Base-by-base conservation (phyloP, 2,329 filamentous ascomycete genomes). In the Ophiognomonia clavigignenti-juglandacearum region DNA sequence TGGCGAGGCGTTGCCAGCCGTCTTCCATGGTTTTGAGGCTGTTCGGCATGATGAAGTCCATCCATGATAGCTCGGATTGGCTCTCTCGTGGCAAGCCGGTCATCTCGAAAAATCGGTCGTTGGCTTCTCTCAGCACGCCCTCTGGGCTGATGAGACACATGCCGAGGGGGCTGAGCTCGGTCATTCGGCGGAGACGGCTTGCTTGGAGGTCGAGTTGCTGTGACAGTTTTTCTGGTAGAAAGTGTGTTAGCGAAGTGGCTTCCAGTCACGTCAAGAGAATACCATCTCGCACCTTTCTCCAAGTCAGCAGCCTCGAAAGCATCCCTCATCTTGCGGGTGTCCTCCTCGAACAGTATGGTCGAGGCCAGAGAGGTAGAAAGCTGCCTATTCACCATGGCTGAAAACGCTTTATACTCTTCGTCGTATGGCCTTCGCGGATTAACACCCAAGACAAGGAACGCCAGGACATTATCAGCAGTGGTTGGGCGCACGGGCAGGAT, bases 401-500 rank as follows among this genome's bases (percentile, higher is more conserved):
- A 66, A 51, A 84, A 85, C 0, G 80, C 64, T 41, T 71, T 73
- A 56, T 84, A 84, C 49, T 82, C 80, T 45, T 80, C 74, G 55
- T 85, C 80, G 54, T 80, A 83, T 0, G 80, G 80, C 44, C 80
- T 65, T 26, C 80, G 66, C 9, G 81, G 80, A 54, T 84, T 85
- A 11, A 83, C 68, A 3, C 78, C 80, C 48, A 85, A 64, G 4
- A 83, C 71, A 2, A 85, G 62, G 56, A 84, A 84, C 0, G 78
- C 81, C 1, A 83, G 63, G 1, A 78, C 75, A 3, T 67, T 70
- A 35, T 83, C 80, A 4, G 59, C 78, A 1, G 78, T 83, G 0
- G 80, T 65, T 3, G 63, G 77, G 45, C 82, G 77, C 10, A 85
- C 78, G 0, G 81, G 80, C 54, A 79, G 80, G 11, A 83, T 73